phyloP scores from a whole-genome alignment of 2,329 filamentous ascomycete genomes.

The Ceratocystis huliohia region DNA sequence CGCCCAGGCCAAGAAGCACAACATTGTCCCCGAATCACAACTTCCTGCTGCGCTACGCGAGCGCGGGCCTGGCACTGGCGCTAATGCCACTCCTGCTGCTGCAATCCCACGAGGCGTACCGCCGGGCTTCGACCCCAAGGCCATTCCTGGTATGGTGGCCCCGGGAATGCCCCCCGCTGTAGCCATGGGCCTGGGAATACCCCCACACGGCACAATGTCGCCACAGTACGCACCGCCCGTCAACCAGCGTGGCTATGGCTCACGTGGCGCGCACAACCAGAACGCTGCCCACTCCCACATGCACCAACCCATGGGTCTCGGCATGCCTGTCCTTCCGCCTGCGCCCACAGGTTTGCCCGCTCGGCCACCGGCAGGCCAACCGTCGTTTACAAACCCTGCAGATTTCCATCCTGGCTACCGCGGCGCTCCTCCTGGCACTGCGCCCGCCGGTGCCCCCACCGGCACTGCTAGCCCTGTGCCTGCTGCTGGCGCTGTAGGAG shows the following conservation, averaged over 20 bases:
- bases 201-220: constrained; percentile 15
- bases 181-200: constrained; percentile 30
- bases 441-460: constrained; percentile 20
- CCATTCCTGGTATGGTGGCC: constrained; percentile 23
- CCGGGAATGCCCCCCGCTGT: constrained; percentile 23
- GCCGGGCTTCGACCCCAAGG: constrained; percentile 29
- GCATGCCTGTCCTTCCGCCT: constrained; percentile 32
- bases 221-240: constrained; percentile 3
- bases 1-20: constrained; percentile 84
- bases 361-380: constrained; percentile 34
- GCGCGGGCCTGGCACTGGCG: constrained; percentile 23
- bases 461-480: constrained; percentile 25
- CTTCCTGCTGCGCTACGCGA: constrained; percentile 59
- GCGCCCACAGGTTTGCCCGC: constrained; percentile 40
- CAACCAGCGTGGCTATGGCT: constrained; percentile 7
- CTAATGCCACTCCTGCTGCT: constrained; percentile 23
- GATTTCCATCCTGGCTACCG: constrained; percentile 37
- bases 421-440: constrained; percentile 24
- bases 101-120: constrained; percentile 22
- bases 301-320: constrained; percentile 20
- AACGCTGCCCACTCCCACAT: constrained; percentile 10
- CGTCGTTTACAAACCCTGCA: constrained; percentile 35
- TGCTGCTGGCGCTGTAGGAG: not conserved
- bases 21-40: constrained; percentile 71
- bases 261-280: constrained; percentile 12